phyloP scores from a whole-genome alignment of 441 rosid species.

The Pelargonium myrrhifolium region DNA sequence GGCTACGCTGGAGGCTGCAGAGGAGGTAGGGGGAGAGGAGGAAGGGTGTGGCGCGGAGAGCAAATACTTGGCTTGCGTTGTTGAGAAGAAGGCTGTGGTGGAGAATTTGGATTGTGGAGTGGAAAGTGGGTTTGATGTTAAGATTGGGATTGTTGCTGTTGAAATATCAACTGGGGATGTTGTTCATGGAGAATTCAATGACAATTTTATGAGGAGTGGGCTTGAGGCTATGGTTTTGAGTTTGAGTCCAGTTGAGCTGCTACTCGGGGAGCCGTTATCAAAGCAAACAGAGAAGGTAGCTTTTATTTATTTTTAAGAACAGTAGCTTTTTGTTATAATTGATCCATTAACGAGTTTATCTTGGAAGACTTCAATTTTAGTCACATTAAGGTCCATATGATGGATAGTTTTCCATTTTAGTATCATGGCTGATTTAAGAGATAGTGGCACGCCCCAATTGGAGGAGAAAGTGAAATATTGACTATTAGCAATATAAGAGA shows the following conservation, averaged over 20 bases:
- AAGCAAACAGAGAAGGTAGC: slow-evolving; percentile 79
- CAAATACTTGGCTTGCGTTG: slow-evolving; percentile 70
- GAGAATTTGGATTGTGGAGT: slow-evolving; percentile 47
- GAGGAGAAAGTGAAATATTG: too few relatives aligned
- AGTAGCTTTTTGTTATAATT: slow-evolving; percentile 25
- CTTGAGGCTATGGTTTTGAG: slow-evolving; percentile 74
- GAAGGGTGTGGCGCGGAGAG: slow-evolving; percentile 61
- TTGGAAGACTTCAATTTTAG: too few relatives aligned
- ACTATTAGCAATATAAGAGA: too few relatives aligned
- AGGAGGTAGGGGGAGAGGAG: slow-evolving; percentile 65
- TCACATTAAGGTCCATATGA: too few relatives aligned
- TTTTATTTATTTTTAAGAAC: too few relatives aligned
- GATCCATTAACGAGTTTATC: too few relatives aligned
- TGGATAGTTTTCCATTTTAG: too few relatives aligned
- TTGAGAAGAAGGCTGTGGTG: slow-evolving; percentile 37
- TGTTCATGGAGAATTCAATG: slow-evolving; percentile 67
- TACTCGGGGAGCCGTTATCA: slow-evolving; percentile 71
- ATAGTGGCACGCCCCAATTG: too few relatives aligned
- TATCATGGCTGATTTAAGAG: too few relatives aligned
- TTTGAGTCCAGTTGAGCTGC: slow-evolving; percentile 81
- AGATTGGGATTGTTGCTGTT: slow-evolving; percentile 70
- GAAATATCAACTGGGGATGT: slow-evolving; percentile 92
- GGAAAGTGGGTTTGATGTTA: slow-evolving; percentile 43
- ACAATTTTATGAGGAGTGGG: slow-evolving; percentile 65
- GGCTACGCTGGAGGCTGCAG: slow-evolving; percentile 89